phyloP scores from a whole-genome alignment of 306 rosid species.

The Medicago lupulina region DNA sequence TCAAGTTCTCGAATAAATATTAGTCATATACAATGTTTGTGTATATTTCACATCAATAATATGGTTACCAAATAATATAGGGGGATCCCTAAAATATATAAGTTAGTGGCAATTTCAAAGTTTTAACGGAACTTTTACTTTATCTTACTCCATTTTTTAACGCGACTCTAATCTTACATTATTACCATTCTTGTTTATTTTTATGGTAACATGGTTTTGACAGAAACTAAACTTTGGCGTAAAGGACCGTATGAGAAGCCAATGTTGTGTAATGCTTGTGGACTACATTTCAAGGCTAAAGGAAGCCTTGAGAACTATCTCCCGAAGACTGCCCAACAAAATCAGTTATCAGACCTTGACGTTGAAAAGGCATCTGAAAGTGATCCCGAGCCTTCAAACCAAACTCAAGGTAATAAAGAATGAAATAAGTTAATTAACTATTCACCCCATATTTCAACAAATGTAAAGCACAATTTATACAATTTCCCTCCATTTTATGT shows the following conservation, averaged over 20 bases:
- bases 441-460: too few species aligned
- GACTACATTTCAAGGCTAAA: constrained; percentile 25
- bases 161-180: neutral
- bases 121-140: too few species aligned
- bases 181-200: neutral
- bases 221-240: constrained; percentile 48
- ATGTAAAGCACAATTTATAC: too few species aligned
- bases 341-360: neutral
- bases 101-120: too few species aligned
- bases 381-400: neutral
- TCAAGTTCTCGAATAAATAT: too few species aligned
- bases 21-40: too few species aligned
- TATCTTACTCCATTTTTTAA: too few species aligned
- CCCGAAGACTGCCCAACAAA: constrained; percentile 20
- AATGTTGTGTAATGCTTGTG: constrained; percentile 45
- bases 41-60: too few species aligned
- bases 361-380: neutral
- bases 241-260: constrained; percentile 44
- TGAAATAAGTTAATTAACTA: too few species aligned
- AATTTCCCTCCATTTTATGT: too few species aligned
- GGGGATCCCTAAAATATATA: too few species aligned
- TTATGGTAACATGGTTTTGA: neutral
- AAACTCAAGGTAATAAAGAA: neutral
- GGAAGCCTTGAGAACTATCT: constrained; percentile 33
- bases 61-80: too few species aligned